These are phyloP conservation scores for Dactylellina sp. DNA, from an alignment of 2,329 filamentous ascomycete genomes.

Conservation along the genomic window DNA sequence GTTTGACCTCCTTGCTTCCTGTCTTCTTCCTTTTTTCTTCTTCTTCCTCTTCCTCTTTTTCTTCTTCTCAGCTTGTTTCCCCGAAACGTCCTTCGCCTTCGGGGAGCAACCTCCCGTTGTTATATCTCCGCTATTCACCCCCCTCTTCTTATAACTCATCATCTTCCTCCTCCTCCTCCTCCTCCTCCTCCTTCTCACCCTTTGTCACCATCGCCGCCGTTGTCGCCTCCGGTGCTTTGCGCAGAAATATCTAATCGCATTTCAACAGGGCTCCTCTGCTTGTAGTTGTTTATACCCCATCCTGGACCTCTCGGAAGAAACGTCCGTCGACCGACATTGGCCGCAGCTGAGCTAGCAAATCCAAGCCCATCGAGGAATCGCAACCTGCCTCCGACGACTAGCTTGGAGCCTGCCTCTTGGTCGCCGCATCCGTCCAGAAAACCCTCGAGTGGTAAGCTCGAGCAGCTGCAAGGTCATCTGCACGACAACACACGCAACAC, in stretches of 20 bases:
- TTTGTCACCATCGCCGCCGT: no score
- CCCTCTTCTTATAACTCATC: no score
- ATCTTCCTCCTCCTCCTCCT: not conserved
- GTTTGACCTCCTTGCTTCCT: slow-evolving; percentile 18
- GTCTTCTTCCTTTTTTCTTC: slow-evolving; percentile 16
- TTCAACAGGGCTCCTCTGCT: no score
- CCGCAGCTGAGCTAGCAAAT: slow-evolving; percentile 5
- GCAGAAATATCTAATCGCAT: no score
- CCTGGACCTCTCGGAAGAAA: no score
- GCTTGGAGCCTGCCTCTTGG: not conserved
- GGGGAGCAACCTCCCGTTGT: slow-evolving; percentile 11
- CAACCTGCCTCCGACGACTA: not conserved
- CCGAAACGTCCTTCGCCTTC: slow-evolving; percentile 25
- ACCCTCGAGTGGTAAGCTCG: not conserved
- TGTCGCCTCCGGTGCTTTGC: no score
- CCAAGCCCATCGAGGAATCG: not conserved
- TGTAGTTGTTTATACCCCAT: no score
- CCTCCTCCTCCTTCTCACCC: not conserved
- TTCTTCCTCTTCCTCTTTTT: slow-evolving; percentile 12
- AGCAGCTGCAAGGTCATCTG: not conserved
- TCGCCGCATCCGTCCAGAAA: slow-evolving; percentile 6
- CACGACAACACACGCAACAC: slow-evolving; percentile 43
- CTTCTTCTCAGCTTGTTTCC: slow-evolving; percentile 34
- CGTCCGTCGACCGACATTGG: slow-evolving; percentile 1
- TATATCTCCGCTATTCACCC: not conserved